phyloP scores from a whole-genome alignment of 495 filamentous ascomycete species.

The Astrocystis sublimbata region DNA sequence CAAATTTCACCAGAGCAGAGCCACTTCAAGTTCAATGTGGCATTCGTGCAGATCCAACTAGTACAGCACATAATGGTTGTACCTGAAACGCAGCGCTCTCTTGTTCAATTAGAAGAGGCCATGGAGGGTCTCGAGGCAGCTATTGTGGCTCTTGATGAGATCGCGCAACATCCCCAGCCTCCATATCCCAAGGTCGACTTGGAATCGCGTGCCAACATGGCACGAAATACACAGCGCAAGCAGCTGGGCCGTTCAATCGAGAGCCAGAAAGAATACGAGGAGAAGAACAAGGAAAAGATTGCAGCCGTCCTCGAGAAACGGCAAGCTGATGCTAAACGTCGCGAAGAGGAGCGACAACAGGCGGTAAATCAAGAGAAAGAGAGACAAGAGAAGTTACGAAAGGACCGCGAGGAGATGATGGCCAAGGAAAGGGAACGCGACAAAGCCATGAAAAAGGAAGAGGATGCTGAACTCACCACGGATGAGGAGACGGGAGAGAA shows the following conservation, averaged over 20 bases:
- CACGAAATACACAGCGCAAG: constrained; percentile 84
- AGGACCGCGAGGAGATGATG: constrained; percentile 76
- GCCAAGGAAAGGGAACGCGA: constrained; percentile 74
- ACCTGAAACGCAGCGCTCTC: constrained; percentile 69
- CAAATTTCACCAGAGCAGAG: constrained; percentile 76
- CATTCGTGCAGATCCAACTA: constrained; percentile 93
- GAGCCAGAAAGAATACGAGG: constrained; percentile 86
- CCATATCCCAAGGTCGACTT: constrained; percentile 89
- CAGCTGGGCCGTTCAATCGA: constrained; percentile 84
- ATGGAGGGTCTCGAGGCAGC: constrained; percentile 84
- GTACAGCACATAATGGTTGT: constrained; percentile 77
- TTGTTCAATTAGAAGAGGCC: constrained; percentile 76
- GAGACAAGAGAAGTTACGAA: constrained; percentile 72
- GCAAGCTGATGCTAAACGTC: constrained; percentile 70
- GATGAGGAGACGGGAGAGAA: constrained; percentile 77
- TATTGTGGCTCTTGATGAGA: constrained; percentile 75
- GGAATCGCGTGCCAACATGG: constrained; percentile 96
- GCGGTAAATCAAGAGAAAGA: constrained; percentile 67
- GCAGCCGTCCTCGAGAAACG: constrained; percentile 71
- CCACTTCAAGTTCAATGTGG: constrained; percentile 95
- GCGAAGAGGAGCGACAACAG: constrained; percentile 70
- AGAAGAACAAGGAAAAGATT: constrained; percentile 84
- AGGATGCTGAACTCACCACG: constrained; percentile 75
- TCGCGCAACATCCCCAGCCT: constrained; percentile 78
- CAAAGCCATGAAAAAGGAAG: constrained; percentile 62